Evolutionary conservation across 2,329 filamentous ascomycete species (phyloP).

Genomic region (Magnaporthales sp.): DNA sequence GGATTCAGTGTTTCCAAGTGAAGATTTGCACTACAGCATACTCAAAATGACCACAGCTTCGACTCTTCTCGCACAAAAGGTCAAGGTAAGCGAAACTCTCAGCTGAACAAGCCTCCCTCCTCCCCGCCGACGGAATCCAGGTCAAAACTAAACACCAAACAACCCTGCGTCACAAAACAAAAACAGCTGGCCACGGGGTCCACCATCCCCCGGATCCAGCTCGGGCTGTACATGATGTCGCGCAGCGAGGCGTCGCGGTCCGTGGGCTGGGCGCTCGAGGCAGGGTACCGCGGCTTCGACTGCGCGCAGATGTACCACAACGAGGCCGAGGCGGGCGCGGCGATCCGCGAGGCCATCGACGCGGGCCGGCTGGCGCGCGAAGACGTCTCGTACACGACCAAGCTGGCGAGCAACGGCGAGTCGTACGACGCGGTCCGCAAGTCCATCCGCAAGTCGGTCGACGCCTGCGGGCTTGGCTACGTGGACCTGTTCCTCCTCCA

Average conservation of each 20-base stretch:
- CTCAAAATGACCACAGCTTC: not conserved
- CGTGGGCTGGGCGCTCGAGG: conserved; percentile 47
- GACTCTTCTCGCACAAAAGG: not conserved
- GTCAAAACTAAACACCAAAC: not conserved
- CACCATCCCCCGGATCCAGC: conserved; percentile 61
- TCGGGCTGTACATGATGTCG: conserved; percentile 66
- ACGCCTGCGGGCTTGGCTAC: conserved; percentile 60
- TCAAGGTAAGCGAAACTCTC: not conserved
- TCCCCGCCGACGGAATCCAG: not conserved
- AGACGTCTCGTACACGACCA: conserved; percentile 74
- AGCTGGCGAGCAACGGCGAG: conserved; percentile 57
- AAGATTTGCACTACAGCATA: not conserved
- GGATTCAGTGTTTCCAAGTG: not conserved
- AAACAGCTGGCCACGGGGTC: conserved; percentile 52
- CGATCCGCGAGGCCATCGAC: conserved; percentile 46
- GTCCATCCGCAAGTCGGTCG: conserved; percentile 57
- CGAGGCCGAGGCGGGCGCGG: conserved; percentile 59
- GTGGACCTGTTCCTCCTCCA: conserved; percentile 76
- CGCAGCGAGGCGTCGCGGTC: conserved; percentile 49
- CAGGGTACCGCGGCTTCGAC: conserved; percentile 43
- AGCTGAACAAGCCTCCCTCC: not conserved
- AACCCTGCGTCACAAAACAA: not conserved
- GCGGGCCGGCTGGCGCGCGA: conserved; percentile 29
- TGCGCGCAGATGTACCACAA: conserved; percentile 54
- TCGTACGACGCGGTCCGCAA: conserved; percentile 59